A percentile compares a stretch with the other conserved stretches of the same genome.
phyloP scores from a whole-genome alignment of 495 filamentous ascomycete species.

The Aspergillus steynii region DNA sequence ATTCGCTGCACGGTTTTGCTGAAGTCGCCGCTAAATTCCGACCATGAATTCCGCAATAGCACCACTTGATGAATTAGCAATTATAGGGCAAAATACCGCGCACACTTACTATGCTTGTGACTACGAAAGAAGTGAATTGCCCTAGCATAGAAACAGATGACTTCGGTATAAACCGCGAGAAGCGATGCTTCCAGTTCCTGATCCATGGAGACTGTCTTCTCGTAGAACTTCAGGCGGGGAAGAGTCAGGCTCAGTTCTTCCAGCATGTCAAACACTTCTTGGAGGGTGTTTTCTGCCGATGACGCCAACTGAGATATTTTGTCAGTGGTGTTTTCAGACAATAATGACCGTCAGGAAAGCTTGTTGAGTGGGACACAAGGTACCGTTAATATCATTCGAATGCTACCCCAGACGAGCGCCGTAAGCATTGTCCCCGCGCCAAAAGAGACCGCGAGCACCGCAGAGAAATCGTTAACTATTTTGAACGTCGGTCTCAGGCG shows the following conservation, averaged over 20 bases:
- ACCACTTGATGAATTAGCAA: not conserved
- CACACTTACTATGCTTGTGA: conserved; percentile 7
- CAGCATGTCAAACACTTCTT: conserved; percentile 10
- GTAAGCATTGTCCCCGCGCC: conserved; percentile 8
- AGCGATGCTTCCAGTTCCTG: conserved; percentile 5
- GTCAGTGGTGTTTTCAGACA: not conserved
- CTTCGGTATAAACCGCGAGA: conserved; percentile 5
- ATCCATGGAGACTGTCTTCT: conserved; percentile 9
- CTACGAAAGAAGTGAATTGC: conserved; percentile 9
- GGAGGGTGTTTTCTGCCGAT: conserved; percentile 3
- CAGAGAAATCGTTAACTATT: conserved; percentile 10
- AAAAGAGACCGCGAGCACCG: conserved; percentile 8
- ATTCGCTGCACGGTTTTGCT: conserved; percentile 10
- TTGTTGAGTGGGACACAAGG: too few species aligned
- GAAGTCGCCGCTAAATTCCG: conserved; percentile 9
- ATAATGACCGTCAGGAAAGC: too few species aligned
- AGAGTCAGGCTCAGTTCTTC: conserved; percentile 12
- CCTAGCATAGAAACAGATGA: conserved; percentile 9
- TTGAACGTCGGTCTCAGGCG: conserved; percentile 8
- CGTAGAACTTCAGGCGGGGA: conserved; percentile 9
- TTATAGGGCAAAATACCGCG: not conserved
- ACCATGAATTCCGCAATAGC: conserved; percentile 8
- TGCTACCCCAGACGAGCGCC: conserved; percentile 11
- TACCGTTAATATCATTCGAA: conserved; percentile 8
- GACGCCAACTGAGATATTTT: conserved; percentile 4